Base-by-base conservation (phyloP, 1,139 yeast species). In the Tardiomyces digboiensis region DNA sequence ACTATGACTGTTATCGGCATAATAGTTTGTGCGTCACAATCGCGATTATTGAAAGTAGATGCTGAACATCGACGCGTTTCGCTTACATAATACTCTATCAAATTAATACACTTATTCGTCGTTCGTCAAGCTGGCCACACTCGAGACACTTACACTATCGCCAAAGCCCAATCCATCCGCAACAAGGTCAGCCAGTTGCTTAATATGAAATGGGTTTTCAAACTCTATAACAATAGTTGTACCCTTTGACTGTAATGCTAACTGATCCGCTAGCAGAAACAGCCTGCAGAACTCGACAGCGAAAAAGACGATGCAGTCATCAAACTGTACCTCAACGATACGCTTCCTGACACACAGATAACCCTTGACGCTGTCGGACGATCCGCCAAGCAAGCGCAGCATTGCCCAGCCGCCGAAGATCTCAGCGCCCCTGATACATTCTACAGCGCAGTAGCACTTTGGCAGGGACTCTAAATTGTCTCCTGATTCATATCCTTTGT, bases 1-100 rank as follows among this genome's bases (percentile, higher is more conserved):
- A 49, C 39, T 19, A 49, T 37, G 7, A 48, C 10, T 19, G 42
- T 46, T 47, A 45, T 42, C 21, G 20, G 14, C 10, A 8, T 22
- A n/a, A n/a, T n/a, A n/a, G n/a, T n/a, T n/a, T n/a, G n/a, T n/a
- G n/a, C n/a, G n/a, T n/a, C n/a, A n/a, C n/a, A n/a, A n/a, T n/a
- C n/a, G n/a, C n/a, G n/a, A n/a, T n/a, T n/a, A n/a, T n/a, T n/a
- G n/a, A n/a, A n/a, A n/a, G n/a, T n/a, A 22, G 26, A 22, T 7
- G 10, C 26, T 8, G 12, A 22, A 22, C 10, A 7, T 8, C 26
- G 26, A 22, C 26, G 26, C 26, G 26, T 22, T 22, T 22, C 26
- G 33, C 12, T 26, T 26, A 26, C 3, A 8, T 26, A 26, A 26
- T 4, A 4, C n/a, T n/a, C n/a, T n/a, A n/a, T n/a, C n/a, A n/a